Evolutionary conservation across 371 early-diverging fungal genomes (phyloP), one percentile per base, ranked within the genome.

Genomic region (Thermomucor indicae-seudaticae): DNA sequence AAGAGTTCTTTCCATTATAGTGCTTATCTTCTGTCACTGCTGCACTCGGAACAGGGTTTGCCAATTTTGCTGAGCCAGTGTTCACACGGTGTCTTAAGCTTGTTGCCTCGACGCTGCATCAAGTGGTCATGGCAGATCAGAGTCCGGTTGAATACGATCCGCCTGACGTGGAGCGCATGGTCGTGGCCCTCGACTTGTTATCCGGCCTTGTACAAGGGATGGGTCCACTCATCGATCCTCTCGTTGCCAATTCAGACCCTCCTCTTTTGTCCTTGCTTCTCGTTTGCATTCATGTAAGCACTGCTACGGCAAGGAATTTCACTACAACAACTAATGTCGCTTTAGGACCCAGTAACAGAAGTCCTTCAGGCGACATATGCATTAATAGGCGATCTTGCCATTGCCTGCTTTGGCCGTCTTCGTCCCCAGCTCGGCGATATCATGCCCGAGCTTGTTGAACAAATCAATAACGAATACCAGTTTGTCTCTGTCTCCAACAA

Each of bases 361-460:
- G 93, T 97, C 40, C 79, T 91, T 20, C 94, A 94, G 64, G 89
- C 92, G 12, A 88, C 98, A 17, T 95, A 86, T 69, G 97, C 96
- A 4, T 77, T 96, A 17, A 78, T 97, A 22, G 98, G 98, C 14
- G 96, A 97, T 62, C 70, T 97, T 41, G 85, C 95, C n/a, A 89
- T 91, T 51, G 78, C 84, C 41, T 85, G 86, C 51, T 96, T 90
- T 72, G 57, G 64, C 24, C 79, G 82, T 16, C 65, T 97, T 2
- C 73, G 64, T 43, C 86, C 89, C 8, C 83, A 81, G 55, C 62
- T 96, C 48, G 79, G 81, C 7, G 73, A 74, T 2, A 75, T 92
- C 49, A 75, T 96, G 77, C 83, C 81, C 20, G 83, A 85, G 50
- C 59, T 94, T 12, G 78, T 93, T 40, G 57, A 67, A n/a, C 91